Evolutionary conservation across 2,329 filamentous ascomycete genomes (phyloP), one percentile per base, ranked within the genome.

Genomic region (Aspergillus eucalypticola): DNA sequence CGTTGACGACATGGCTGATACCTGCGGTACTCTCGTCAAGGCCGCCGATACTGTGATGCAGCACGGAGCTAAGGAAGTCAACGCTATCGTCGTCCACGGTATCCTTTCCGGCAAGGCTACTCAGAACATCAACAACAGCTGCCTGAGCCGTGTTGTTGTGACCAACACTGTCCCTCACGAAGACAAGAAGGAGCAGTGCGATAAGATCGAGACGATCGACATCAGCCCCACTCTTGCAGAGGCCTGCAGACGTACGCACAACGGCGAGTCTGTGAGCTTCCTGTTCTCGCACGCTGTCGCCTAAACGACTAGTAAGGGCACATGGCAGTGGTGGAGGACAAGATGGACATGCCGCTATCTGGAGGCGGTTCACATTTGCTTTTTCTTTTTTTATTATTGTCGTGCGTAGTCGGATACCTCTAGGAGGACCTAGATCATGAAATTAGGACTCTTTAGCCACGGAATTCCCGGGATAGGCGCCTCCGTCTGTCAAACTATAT

Each of bases 1-100:
- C 52, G 94, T 99, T 51, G 94, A 98, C 75, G 94, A 98, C 75
- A 97, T 98, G 92, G 93, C 93, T 32, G 94, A 98, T 74, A 97
- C 94, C 3, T 97, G 93, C 76, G 92, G 92, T 67, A 96, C 92
- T 1, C 82, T 90, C 11, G 86, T 84, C 75, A 98, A 98, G 81
- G 95, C 93, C 2, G 95, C 94, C 15, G 88, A 91, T 59, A 94
- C 93, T 0, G 86, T 98, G 55, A 91, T 94, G 76, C 85, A 91
- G 69, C 89, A 97, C 71, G 91, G 92, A 32, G 94, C 95, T 1
- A 87, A 87, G 67, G 88, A 96, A 73, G 92, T 96, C 39, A 91
- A 96, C 64, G 95, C 95, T 23, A 96, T 98, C 66, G 95, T 98
- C 60, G 97, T 94, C 1, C 94, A 97, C 73, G 93, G 92, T 38